A percentile compares a stretch with the other conserved stretches of the same genome.
phyloP scores from a whole-genome alignment of 305 asterid genomes.

The Vinca major region DNA sequence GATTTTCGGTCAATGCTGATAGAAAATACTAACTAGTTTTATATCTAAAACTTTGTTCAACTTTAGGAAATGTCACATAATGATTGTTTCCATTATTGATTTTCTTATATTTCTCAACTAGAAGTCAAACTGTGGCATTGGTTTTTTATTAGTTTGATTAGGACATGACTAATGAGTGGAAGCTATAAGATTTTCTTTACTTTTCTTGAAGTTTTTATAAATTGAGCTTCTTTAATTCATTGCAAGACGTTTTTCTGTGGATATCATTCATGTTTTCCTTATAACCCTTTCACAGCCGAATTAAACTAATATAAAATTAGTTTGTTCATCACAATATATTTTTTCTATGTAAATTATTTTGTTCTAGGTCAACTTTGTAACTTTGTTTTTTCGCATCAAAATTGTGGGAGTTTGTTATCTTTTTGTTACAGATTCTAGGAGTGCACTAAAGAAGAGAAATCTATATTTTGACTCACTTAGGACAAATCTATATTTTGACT shows the following conservation, averaged over 20 bases:
- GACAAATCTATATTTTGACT: neutral
- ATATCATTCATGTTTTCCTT: neutral
- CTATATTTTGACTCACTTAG: neutral
- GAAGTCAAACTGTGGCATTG: conserved; percentile 14
- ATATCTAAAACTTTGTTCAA: conserved; percentile 1
- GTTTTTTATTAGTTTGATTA: conserved; percentile 6
- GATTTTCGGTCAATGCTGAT: conserved; percentile 6
- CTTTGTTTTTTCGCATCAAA: neutral
- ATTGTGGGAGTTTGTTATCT: too few species aligned
- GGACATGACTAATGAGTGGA: conserved; percentile 10
- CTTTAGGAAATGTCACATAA: conserved; percentile 1
- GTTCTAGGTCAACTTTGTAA: neutral
- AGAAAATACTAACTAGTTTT: neutral
- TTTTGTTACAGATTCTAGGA: neutral
- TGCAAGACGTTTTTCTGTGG: neutral
- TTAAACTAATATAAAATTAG: neutral
- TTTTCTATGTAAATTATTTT: neutral
- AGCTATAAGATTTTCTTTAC: neutral
- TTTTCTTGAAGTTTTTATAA: neutral
- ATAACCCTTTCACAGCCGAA: neutral
- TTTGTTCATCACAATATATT: neutral
- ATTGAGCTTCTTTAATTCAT: neutral
- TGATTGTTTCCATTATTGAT: conserved; percentile 9
- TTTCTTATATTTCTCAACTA: conserved; percentile 7
- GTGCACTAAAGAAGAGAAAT: neutral